A percentile compares a stretch with the other conserved stretches of the same genome.
Conservation (phyloP, 306 rosid genomes). For the Alnus glutinosa region DNA sequence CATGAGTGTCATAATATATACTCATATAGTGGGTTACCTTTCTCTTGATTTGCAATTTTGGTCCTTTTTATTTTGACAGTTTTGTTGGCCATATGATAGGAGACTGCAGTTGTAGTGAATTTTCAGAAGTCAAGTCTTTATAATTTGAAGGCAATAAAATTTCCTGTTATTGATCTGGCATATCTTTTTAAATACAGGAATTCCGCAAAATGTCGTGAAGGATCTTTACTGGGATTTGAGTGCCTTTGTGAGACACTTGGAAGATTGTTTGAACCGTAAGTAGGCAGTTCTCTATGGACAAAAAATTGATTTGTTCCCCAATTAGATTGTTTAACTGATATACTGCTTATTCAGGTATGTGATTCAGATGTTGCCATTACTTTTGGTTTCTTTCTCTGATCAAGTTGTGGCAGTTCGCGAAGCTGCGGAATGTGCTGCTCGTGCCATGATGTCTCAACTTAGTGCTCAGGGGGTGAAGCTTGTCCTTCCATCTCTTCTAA, state of each 20-base stretch:
- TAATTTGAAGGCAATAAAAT: neutral
- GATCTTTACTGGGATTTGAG: slow-evolving; percentile 93
- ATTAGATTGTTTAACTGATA: neutral
- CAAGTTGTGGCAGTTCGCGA: slow-evolving; percentile 98
- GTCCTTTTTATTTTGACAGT: neutral
- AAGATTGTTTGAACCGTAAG: slow-evolving; percentile 93
- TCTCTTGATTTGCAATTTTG: neutral
- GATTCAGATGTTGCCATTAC: slow-evolving; percentile 87
- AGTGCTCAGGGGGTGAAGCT: slow-evolving; percentile 97
- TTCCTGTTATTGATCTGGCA: neutral
- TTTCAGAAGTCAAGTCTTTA: neutral
- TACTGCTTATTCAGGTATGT: slow-evolving; percentile 67
- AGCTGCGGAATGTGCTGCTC: slow-evolving; percentile 96
- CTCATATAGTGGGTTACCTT: neutral
- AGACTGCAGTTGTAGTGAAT: neutral
- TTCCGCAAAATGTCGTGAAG: slow-evolving; percentile 93
- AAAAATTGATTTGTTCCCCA: slow-evolving; percentile 10
- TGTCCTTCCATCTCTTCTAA: slow-evolving; percentile 95
- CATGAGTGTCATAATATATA: neutral
- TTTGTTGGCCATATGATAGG: neutral
- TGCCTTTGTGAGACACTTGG: slow-evolving; percentile 97
- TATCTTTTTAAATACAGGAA: slow-evolving; percentile 54
- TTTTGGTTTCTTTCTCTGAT: slow-evolving; percentile 94
- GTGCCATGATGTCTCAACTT: slow-evolving; percentile 99
- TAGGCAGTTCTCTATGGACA: neutral